Base-by-base conservation (phyloP, 1,284 basidiomycete genomes). In the Wallemia hederae region DNA sequence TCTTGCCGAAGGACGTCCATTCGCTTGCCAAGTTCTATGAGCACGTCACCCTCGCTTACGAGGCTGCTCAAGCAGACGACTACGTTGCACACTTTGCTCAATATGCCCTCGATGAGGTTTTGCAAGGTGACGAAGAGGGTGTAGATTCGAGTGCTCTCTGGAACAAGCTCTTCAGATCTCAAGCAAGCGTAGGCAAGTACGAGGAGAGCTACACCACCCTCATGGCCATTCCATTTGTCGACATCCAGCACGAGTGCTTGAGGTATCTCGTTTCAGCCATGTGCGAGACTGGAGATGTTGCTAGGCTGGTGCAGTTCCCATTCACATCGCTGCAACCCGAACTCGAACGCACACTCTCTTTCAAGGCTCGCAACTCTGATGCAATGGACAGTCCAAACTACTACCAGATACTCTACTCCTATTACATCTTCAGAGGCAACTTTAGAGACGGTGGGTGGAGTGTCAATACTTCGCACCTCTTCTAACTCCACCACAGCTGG, bases 281-380 rank as follows among this genome's bases (percentile, higher is more conserved):
- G 85, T 97, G 92, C 70, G 89, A 97, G 70, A 80, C 83, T 59
- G 78, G 83, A 65, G 80, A 85, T 61, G 78, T 90, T 24, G 81
- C 83, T 61, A 76, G 77, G 61, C 75, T 98, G 19, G 80, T 91
- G 69, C 74, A 79, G 14, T 82, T 90, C 68, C 87, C 85, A 66
- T 97, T 97, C 69, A 77, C 83, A 24, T 86, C 83, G 0, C 76
- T 92, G 64, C 80, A 83, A 62, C 80, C 82, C 61, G 86, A 94
- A 68, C 84, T 98, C 26, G 90, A 96, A 73, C 80, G 80, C 60
- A 81, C 84, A 22, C 75, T 99, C 58, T 80, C 83, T 49, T 97
- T 94, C 76, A 94, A 96, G 71, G 88, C 89, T 11, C 79, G 91
- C 63, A 94, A 97, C 70, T 84, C 83, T 24, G 86, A 97, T 72